These are phyloP conservation scores for Rhododendron mucronatum DNA, from an alignment of 148 eudicot genomes.

Conservation along the genomic window DNA sequence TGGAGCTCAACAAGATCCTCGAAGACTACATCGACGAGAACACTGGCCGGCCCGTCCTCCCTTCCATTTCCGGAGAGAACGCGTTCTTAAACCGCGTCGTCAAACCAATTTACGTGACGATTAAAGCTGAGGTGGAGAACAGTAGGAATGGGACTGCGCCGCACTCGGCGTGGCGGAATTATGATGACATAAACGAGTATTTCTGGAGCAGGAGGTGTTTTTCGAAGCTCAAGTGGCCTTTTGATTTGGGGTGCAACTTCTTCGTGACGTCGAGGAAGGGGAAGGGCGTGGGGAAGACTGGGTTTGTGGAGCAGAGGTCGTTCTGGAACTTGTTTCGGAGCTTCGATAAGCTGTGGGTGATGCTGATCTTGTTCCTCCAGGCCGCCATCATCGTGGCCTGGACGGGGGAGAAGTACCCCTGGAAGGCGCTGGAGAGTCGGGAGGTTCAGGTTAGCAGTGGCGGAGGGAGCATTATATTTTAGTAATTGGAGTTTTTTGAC, in stretches of 20 bases:
- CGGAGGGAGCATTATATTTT: too few species aligned
- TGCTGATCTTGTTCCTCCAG: slow-evolving; percentile 79
- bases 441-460: slow-evolving; percentile 39
- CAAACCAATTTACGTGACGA: slow-evolving; percentile 67
- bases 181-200: slow-evolving; percentile 90
- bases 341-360: slow-evolving; percentile 84
- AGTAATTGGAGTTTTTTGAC: too few species aligned
- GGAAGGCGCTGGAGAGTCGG: slow-evolving; percentile 51
- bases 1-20: slow-evolving; percentile 66
- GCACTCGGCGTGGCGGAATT: slow-evolving; percentile 85
- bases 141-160: slow-evolving; percentile 81
- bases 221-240: slow-evolving; percentile 73
- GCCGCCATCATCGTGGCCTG: slow-evolving; percentile 77
- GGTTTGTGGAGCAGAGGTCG: slow-evolving; percentile 89
- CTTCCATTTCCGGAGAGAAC: slow-evolving; percentile 55
- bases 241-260: slow-evolving; percentile 64
- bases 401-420: slow-evolving; percentile 59
- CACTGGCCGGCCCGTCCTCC: slow-evolving; percentile 65
- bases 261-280: slow-evolving; percentile 47
- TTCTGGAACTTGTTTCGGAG: slow-evolving; percentile 84
- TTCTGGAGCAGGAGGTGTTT: slow-evolving; percentile 96
- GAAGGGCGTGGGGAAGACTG: slow-evolving; percentile 81
- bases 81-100: slow-evolving; percentile 54
- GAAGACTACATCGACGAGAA: slow-evolving; percentile 80
- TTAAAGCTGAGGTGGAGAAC: slow-evolving; percentile 56